Percentiles rank a stretch among this genome's conserved stretches.
Conservation (phyloP, 2,329 filamentous ascomycete species). For the Decorospora gaudefroyi region DNA sequence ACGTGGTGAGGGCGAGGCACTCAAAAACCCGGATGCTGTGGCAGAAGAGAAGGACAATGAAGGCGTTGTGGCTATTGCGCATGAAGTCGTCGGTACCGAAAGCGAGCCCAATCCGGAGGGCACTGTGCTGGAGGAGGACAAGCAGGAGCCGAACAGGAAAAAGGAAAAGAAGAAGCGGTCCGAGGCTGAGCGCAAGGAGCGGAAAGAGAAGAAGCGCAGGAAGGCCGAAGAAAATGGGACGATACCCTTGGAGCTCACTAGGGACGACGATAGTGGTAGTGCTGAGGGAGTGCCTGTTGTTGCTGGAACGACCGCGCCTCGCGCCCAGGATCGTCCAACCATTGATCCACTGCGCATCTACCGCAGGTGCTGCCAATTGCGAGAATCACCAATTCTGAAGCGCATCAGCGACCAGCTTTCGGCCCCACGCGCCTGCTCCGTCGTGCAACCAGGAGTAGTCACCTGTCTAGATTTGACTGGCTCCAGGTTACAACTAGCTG, state of each 20-base stretch:
- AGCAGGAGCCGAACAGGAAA: constrained; percentile 64
- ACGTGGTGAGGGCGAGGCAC: constrained; percentile 72
- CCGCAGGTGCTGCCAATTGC: constrained; percentile 87
- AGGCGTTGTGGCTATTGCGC: constrained; percentile 40
- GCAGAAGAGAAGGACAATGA: constrained; percentile 61
- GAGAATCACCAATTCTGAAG: constrained; percentile 90
- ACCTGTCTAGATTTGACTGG: constrained; percentile 81
- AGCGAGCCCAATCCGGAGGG: constrained; percentile 50
- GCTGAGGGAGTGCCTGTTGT: constrained; percentile 25
- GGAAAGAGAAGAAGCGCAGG: constrained; percentile 84
- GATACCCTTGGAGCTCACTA: constrained; percentile 79
- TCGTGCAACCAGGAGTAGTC: constrained; percentile 72
- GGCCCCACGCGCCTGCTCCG: constrained; percentile 66
- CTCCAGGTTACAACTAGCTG: constrained; percentile 79
- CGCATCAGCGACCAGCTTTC: constrained; percentile 88
- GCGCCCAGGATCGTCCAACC: constrained; percentile 71
- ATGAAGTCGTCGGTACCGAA: constrained; percentile 50
- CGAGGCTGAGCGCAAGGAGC: constrained; percentile 87
- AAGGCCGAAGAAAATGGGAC: constrained; percentile 86
- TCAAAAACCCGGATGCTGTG: constrained; percentile 67
- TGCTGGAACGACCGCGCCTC: constrained; percentile 45
- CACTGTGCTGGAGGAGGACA: constrained; percentile 40
- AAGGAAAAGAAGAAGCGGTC: constrained; percentile 96
- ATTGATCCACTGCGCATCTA: constrained; percentile 93
- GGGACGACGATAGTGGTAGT: constrained; percentile 60